Evolutionary conservation across 768 basidiomycete genomes (phyloP).

Genomic region (Cubamyces sp.): DNA sequence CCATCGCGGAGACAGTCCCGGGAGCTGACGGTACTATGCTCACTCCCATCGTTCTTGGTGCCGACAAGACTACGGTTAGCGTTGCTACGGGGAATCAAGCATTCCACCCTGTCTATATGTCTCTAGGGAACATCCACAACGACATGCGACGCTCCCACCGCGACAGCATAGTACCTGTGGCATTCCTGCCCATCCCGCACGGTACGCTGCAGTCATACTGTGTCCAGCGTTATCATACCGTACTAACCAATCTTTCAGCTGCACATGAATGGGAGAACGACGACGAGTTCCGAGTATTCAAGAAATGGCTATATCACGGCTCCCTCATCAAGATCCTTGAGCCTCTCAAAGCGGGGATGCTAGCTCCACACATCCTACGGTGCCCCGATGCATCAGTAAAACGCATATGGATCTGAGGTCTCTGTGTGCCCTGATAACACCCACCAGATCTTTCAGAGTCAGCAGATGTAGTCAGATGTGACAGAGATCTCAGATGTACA

Average conservation of each 20-base stretch:
- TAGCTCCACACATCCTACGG: slow-evolving; percentile 26
- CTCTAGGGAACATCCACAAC: slow-evolving; percentile 32
- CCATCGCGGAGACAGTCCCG: slow-evolving; percentile 8
- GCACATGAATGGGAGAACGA: slow-evolving; percentile 20
- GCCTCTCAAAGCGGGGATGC: slow-evolving; percentile 17
- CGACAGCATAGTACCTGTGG: slow-evolving; percentile 30
- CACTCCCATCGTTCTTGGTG: slow-evolving; percentile 29
- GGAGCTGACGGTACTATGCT: slow-evolving; percentile 18
- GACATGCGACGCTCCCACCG: slow-evolving; percentile 30
- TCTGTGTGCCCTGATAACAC: too few species aligned
- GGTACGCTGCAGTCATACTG: slow-evolving; percentile 22
- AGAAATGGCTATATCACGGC: slow-evolving; percentile 27
- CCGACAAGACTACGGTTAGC: slow-evolving; percentile 35
- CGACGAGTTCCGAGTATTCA: slow-evolving; percentile 22
- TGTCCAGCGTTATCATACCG: too few species aligned
- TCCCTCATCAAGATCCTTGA: slow-evolving; percentile 19
- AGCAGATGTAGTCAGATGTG: too few species aligned
- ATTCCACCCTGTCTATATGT: slow-evolving; percentile 33
- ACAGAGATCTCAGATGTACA: too few species aligned
- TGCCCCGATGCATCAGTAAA: slow-evolving; percentile 39
- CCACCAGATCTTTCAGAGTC: too few species aligned
- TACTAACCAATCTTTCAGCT: slow-evolving; percentile 7
- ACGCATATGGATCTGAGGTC: too few species aligned
- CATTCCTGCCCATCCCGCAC: slow-evolving; percentile 38
- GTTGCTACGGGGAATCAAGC: slow-evolving; percentile 32